Conservation (phyloP, 108 stramenopile species). For the Fistulifera pelliculosa region DNA sequence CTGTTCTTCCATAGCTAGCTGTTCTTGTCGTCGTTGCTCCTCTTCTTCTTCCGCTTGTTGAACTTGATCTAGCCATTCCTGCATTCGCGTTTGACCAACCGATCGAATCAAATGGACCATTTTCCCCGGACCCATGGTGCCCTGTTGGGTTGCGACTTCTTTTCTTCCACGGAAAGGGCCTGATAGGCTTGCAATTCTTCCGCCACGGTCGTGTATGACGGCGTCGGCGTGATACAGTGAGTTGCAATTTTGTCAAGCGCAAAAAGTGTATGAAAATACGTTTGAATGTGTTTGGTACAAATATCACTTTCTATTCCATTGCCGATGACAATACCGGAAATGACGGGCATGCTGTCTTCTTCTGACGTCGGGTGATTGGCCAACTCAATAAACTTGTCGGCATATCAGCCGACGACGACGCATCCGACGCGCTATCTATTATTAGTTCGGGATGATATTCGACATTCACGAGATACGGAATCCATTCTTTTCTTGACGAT, state of each 20-base stretch:
- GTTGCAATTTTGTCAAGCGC: constrained; percentile 8
- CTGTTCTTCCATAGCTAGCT: not conserved
- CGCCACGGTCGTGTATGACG: constrained; percentile 41
- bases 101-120: constrained; percentile 36
- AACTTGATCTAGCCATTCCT: too few relatives aligned
- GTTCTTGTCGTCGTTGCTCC: constrained; percentile 3
- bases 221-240: constrained; percentile 40
- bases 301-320: constrained; percentile 36
- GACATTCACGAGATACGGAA: constrained; percentile 55
- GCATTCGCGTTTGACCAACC: too few relatives aligned
- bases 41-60: not conserved
- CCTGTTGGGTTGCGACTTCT: constrained; percentile 18
- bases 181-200: constrained; percentile 66
- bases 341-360: too few relatives aligned
- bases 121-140: constrained; percentile 64
- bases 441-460: constrained; percentile 28
- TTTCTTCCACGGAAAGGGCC: constrained; percentile 27
- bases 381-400: too few relatives aligned
- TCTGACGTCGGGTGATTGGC: too few relatives aligned
- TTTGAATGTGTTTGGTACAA: constrained; percentile 37
- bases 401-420: too few relatives aligned
- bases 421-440: too few relatives aligned
- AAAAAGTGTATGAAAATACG: constrained; percentile 27
- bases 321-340: constrained; percentile 32
- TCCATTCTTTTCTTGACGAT: constrained; percentile 27